phyloP scores from a whole-genome alignment of 371 early-diverging fungal species.

The Rhizomucor pusillus region DNA sequence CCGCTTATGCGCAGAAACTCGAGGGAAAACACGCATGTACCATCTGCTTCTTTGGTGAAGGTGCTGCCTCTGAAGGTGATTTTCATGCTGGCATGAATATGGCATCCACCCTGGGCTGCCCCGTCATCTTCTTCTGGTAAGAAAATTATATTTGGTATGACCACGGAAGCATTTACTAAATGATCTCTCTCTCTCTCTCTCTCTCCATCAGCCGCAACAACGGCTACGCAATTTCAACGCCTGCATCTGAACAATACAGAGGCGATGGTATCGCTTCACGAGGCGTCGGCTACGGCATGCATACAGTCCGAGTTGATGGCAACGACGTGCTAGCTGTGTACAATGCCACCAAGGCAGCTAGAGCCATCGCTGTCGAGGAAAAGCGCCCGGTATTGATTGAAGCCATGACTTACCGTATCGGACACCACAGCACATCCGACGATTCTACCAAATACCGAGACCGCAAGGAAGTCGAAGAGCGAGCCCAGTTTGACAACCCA shows the following conservation, averaged over 20 bases:
- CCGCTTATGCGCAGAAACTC: slow-evolving; percentile 94
- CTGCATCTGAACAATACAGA: slow-evolving; percentile 90
- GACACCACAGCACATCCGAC: slow-evolving; percentile 97
- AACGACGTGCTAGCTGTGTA: slow-evolving; percentile 97
- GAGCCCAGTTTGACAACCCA: slow-evolving; percentile 82
- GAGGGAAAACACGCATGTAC: slow-evolving; percentile 73
- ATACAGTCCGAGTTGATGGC: slow-evolving; percentile 96
- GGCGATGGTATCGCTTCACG: slow-evolving; percentile 96
- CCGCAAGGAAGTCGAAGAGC: slow-evolving; percentile 84
- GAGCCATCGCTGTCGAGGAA: slow-evolving; percentile 76
- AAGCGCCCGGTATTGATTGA: slow-evolving; percentile 92
- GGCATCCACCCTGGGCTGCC: slow-evolving; percentile 89
- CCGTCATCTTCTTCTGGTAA: slow-evolving; percentile 94
- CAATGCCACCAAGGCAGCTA: slow-evolving; percentile 84
- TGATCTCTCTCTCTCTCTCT: too few relatives aligned
- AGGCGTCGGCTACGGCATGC: slow-evolving; percentile 96
- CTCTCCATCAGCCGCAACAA: slow-evolving; percentile 84
- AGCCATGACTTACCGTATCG: slow-evolving; percentile 95
- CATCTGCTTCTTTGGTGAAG: slow-evolving; percentile 97
- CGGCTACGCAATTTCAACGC: slow-evolving; percentile 98
- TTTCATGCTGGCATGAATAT: slow-evolving; percentile 98
- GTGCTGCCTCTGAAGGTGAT: slow-evolving; percentile 97
- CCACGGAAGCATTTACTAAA: too few relatives aligned
- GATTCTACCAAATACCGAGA: slow-evolving; percentile 92
- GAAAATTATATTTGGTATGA: neutral